Conservation (phyloP, 345 rosid species). For the Bruguiera sexangula region DNA sequence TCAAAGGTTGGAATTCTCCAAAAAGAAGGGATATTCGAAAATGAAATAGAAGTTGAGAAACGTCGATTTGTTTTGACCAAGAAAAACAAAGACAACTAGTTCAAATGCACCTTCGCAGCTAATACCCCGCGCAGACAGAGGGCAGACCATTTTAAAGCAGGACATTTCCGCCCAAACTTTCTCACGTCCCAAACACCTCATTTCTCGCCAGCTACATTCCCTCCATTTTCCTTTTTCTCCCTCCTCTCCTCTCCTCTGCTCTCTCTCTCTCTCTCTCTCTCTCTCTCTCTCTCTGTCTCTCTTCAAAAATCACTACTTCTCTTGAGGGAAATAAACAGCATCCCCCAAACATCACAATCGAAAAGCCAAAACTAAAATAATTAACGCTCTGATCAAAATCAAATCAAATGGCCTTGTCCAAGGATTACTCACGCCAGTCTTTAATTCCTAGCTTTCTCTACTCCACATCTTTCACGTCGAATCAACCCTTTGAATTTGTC, state of each 20-base stretch:
- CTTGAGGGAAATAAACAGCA: background rate
- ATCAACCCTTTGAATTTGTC: conserved; percentile 25
- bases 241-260: background rate
- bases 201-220: conserved; percentile 1
- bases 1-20: no score
- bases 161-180: conserved; percentile 4
- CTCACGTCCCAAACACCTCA: conserved; percentile 3
- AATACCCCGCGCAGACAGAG: conserved; percentile 5
- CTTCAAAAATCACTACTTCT: background rate
- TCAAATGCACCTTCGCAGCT: no score
- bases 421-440: conserved; percentile 34
- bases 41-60: no score
- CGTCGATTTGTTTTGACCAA: no score
- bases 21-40: no score
- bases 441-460: conserved; percentile 77
- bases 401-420: conserved; percentile 42
- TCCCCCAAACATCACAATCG: background rate
- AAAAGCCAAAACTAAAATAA: no score
- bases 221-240: conserved; percentile 18
- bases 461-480: conserved; percentile 32
- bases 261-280: no score
- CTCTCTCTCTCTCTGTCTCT: no score
- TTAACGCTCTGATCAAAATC: background rate
- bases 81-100: no score
- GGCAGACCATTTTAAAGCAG: background rate